These are phyloP conservation scores for Violaceomyces palustris DNA, from an alignment of 1,284 basidiomycete species.

Conservation along the genomic window DNA sequence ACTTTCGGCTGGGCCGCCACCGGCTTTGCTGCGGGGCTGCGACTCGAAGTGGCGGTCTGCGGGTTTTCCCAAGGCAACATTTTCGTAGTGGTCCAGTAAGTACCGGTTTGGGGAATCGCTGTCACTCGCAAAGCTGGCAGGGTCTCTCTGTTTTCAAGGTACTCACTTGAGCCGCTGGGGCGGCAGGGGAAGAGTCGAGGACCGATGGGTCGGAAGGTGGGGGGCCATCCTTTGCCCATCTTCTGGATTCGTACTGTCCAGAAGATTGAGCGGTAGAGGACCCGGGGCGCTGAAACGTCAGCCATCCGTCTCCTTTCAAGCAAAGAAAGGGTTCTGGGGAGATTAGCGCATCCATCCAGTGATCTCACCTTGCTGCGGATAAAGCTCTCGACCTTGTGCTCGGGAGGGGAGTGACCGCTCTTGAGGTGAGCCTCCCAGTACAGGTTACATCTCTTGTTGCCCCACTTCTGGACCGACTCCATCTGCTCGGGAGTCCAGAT, in stretches of 20 bases:
- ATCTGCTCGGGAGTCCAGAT: slow-evolving; percentile 98
- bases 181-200: slow-evolving; percentile 59
- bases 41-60: neutral
- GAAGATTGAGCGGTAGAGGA: neutral
- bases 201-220: slow-evolving; percentile 74
- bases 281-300: neutral
- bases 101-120: neutral
- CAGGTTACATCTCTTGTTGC: slow-evolving; percentile 80
- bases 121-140: slow-evolving; percentile 2
- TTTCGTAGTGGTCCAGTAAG: neutral
- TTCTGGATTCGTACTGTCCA: slow-evolving; percentile 69
- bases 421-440: slow-evolving; percentile 98
- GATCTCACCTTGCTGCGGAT: slow-evolving; percentile 71
- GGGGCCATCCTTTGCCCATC: slow-evolving; percentile 88
- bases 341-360: neutral
- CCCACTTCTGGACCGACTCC: slow-evolving; percentile 75
- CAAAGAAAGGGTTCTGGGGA: too few species aligned
- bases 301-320: too few species aligned
- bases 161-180: slow-evolving; percentile 2
- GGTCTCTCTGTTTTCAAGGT: neutral
- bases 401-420: slow-evolving; percentile 82
- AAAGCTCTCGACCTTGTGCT: slow-evolving; percentile 98
- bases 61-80: neutral
- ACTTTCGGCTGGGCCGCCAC: too few species aligned
- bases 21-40: neutral